A percentile compares a stretch with the other conserved stretches of the same genome.
These are phyloP conservation scores for Candida ulmi DNA, from an alignment of 805 yeast genomes.

Conservation along the genomic window DNA sequence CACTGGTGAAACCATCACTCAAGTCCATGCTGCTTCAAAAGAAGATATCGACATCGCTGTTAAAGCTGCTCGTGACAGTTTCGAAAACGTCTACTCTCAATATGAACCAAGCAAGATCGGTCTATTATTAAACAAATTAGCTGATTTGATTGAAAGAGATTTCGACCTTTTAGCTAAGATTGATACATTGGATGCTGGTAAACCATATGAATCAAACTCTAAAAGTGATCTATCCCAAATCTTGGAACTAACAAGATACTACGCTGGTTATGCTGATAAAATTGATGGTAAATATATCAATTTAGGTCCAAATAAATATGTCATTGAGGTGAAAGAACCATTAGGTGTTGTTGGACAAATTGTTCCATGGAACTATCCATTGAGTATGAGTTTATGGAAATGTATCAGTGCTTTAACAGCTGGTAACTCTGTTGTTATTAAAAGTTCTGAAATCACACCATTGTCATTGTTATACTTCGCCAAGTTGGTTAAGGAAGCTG, in stretches of 20 bases:
- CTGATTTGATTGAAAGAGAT: conserved; percentile 62
- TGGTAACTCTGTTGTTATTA: conserved; percentile 67
- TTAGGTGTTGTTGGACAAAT: conserved; percentile 79
- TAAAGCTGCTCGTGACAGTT: conserved; percentile 52
- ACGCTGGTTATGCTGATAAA: conserved; percentile 73
- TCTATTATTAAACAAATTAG: conserved; percentile 49
- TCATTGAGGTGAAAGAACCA: conserved; percentile 66
- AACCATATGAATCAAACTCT: conserved; percentile 60
- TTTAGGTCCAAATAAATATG: conserved; percentile 62
- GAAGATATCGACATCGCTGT: conserved; percentile 21
- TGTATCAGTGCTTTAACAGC: conserved; percentile 72
- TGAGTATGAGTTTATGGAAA: conserved; percentile 77
- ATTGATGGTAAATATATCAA: conserved; percentile 56
- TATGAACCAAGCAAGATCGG: conserved; percentile 54
- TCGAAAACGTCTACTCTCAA: conserved; percentile 58
- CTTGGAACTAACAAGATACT: conserved; percentile 56
- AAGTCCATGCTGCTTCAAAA: conserved; percentile 20
- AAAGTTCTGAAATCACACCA: conserved; percentile 75
- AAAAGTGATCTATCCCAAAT: conserved; percentile 63
- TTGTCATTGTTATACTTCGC: conserved; percentile 63
- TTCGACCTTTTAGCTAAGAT: conserved; percentile 60
- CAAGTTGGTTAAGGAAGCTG: conserved; percentile 53
- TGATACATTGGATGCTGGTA: conserved; percentile 76
- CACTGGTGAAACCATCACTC: conserved; percentile 53
- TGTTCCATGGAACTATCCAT: conserved; percentile 84